Evolutionary conservation across 1,284 basidiomycete species (phyloP), one percentile per base, ranked within the genome.

Genomic region (Caloboletus inedulis): DNA sequence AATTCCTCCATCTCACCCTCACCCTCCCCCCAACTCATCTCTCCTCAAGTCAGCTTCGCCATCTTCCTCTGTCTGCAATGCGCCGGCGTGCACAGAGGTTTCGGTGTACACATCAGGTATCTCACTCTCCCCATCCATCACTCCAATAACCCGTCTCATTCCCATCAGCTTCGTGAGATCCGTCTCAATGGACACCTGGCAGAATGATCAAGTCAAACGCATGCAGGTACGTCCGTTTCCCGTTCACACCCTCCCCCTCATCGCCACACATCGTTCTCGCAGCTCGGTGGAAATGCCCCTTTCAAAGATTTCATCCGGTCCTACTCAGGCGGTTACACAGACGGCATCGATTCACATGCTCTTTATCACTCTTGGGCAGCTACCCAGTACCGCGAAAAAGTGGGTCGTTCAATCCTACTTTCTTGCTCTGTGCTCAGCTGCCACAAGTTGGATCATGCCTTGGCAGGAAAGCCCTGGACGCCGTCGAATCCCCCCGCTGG

Each of bases 181-280:
- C 44, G 84, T 93, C 62, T 94, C 93, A 51, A 97, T 97, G 94
- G 94, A 96, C 73, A 89, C 92, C 62, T 97, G 94, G 94, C 89
- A 91, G 54, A 82, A 87, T 36, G 91, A 94, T 49, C 94, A 98
- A 70, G 77, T 96, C 60, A 85, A 76, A 64, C 85, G 93, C 59
- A 96, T 98, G 91, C 85, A 89, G 82, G 90, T 91, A 41, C n/a
- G n/a, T n/a, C n/a, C 47, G 76, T 57, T 8, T 49, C 44, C 51
- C 47, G 16, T 36, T 47, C 52, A 33, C 44, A 60, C n/a, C n/a
- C 39, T 49, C 44, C 43, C 23, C 35, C 50, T 39, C 40, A 19
- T 50, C 52, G 25, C 56, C 54, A 56, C 52, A 56, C 57, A 50
- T 54, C 50, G 46, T 41, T 52, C 44, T 58, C 30, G 19, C 59